A percentile compares a stretch with the other conserved stretches of the same genome.
phyloP scores from a whole-genome alignment of 805 yeast species.

The Saccharomycopsis babjevae region DNA sequence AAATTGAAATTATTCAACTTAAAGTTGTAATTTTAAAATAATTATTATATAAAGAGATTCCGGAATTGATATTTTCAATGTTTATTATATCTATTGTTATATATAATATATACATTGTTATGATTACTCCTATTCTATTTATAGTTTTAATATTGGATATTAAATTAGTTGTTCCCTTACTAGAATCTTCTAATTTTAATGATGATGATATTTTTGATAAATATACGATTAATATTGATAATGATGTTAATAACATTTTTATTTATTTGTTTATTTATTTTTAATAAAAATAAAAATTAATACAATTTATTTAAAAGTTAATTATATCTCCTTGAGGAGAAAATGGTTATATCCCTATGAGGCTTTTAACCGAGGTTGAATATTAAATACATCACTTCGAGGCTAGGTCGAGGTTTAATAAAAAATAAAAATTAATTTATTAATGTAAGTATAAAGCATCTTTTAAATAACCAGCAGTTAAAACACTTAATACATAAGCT shows the following conservation, averaged over 20 bases:
- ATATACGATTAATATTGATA: constrained; percentile 11
- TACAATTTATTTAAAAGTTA: constrained; percentile 1
- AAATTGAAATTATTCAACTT: constrained; percentile 5
- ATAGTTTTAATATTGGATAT: constrained; percentile 2
- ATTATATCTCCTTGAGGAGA: neutral
- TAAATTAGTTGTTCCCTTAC: neutral
- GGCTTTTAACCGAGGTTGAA: too few species aligned
- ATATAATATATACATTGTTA: constrained; percentile 5
- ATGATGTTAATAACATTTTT: constrained; percentile 11
- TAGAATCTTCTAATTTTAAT: neutral
- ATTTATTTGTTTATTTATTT: neutral
- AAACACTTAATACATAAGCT: constrained; percentile 23
- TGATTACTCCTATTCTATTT: constrained; percentile 9
- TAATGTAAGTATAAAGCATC: constrained; percentile 24
- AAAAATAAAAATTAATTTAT: constrained; percentile 1
- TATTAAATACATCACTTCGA: too few species aligned
- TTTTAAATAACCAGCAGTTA: constrained; percentile 22
- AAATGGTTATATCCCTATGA: too few species aligned
- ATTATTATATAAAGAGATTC: constrained; percentile 13
- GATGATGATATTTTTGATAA: constrained; percentile 4
- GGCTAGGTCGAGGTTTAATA: too few species aligned
- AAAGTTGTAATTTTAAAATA: constrained; percentile 8
- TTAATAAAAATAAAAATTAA: neutral
- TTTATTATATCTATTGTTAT: constrained; percentile 4
- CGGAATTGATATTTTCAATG: constrained; percentile 12